Conservation (phyloP, 192 early-diverging fungal species). For the Coemansia sp. region DNA sequence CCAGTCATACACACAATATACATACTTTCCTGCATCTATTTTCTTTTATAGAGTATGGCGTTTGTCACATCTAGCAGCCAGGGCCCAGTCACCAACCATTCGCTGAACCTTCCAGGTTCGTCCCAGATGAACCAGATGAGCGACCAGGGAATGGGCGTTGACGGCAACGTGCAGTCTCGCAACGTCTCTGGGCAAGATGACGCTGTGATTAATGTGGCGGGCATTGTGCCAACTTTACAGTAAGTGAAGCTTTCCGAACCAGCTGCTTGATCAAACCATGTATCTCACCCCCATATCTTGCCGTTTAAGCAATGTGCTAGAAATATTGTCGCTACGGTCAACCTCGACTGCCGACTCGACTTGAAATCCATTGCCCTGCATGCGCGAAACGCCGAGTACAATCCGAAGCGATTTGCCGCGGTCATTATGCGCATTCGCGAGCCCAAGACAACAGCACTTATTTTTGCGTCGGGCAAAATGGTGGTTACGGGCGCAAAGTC, state of each 20-base stretch:
- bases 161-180: not conserved
- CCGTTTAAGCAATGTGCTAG: not conserved
- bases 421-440: slow-evolving; percentile 99
- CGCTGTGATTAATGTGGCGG: slow-evolving; percentile 27
- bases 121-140: slow-evolving; percentile 10
- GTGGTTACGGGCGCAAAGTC: slow-evolving; percentile 97
- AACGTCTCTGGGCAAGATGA: slow-evolving; percentile 4
- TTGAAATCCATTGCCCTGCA: slow-evolving; percentile 98
- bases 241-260: slow-evolving; percentile 8
- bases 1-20: slow-evolving; percentile 4
- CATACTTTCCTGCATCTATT: not conserved
- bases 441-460: slow-evolving; percentile 98
- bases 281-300: slow-evolving; percentile 3
- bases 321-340: slow-evolving; percentile 99
- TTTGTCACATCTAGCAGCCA: slow-evolving; percentile 41
- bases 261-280: too few relatives aligned
- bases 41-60: slow-evolving; percentile 21
- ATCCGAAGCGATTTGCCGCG: slow-evolving; percentile 99
- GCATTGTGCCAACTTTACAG: slow-evolving; percentile 52
- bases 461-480: slow-evolving; percentile 99
- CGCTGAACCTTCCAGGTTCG: slow-evolving; percentile 24
- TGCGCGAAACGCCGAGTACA: slow-evolving; percentile 99
- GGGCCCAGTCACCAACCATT: slow-evolving; percentile 20
- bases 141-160: not conserved
- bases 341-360: slow-evolving; percentile 95